Conservation (phyloP, 495 filamentous ascomycete species). For the Neurospora intermedia region DNA sequence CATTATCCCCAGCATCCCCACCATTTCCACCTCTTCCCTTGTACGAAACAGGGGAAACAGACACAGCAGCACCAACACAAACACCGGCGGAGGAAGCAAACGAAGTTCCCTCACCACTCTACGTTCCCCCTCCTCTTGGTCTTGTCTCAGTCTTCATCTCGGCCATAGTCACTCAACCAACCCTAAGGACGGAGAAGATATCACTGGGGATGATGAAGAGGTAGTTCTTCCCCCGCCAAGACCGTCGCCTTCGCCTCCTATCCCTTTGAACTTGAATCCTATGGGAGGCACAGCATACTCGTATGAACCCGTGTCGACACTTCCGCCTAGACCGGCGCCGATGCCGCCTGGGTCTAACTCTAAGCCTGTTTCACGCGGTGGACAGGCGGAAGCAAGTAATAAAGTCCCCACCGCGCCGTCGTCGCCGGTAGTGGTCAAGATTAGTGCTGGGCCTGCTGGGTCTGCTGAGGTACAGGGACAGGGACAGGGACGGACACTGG, state of each 20-base stretch:
- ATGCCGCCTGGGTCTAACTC: too few species aligned
- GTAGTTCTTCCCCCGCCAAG: not conserved
- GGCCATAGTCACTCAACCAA: not conserved
- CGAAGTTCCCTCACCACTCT: not conserved
- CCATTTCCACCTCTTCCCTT: too few species aligned
- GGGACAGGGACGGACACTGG: too few species aligned
- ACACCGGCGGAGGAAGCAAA: not conserved
- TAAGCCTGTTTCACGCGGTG: too few species aligned
- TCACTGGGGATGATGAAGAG: too few species aligned
- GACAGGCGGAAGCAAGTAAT: too few species aligned
- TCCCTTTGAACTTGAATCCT: not conserved
- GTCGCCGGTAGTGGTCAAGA: not conserved
- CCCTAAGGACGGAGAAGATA: not conserved
- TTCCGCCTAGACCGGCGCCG: not conserved
- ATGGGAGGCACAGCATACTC: not conserved
- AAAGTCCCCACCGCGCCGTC: not conserved
- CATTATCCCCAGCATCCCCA: too few species aligned
- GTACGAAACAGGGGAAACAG: too few species aligned
- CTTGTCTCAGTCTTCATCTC: not conserved
- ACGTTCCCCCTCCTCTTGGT: not conserved
- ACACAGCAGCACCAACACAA: too few species aligned
- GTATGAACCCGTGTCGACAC: not conserved
- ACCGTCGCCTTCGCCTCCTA: not conserved
- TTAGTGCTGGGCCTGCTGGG: not conserved
- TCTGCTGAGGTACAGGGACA: not conserved